These are phyloP conservation scores for Quercus gilva DNA, from an alignment of 306 rosid genomes.

Conservation along the genomic window DNA sequence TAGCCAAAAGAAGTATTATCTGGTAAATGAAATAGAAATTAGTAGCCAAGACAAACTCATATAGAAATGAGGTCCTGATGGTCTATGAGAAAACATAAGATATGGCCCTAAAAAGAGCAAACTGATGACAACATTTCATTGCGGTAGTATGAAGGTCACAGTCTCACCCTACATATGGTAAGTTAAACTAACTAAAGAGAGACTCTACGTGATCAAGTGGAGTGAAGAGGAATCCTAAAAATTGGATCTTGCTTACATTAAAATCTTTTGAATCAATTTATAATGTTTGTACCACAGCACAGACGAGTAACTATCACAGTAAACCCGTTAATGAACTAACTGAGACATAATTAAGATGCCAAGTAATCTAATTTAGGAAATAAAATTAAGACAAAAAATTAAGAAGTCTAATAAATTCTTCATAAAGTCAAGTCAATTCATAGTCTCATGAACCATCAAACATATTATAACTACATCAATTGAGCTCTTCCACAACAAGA, in stretches of 20 bases:
- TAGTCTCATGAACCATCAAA: not conserved
- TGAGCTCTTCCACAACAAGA: not conserved
- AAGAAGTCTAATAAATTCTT: not conserved
- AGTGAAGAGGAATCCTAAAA: not conserved
- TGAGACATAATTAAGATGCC: no score
- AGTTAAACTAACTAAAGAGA: not conserved
- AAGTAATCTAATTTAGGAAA: not conserved
- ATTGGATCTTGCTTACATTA: not conserved
- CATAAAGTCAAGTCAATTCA: not conserved
- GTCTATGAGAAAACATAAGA: not conserved
- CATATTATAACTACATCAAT: not conserved
- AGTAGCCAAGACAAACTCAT: slow-evolving; percentile 19
- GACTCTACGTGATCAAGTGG: not conserved
- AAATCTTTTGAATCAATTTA: no score
- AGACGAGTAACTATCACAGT: no score
- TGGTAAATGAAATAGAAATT: slow-evolving; percentile 23
- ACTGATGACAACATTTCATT: not conserved
- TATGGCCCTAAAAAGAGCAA: not conserved
- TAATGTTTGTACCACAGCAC: no score
- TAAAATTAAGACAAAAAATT: not conserved
- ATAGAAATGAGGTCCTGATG: not conserved
- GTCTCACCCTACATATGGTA: not conserved
- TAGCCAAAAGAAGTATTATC: slow-evolving; percentile 75
- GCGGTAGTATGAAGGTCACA: not conserved
- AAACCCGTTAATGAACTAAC: no score